Base-by-base conservation (phyloP, 139 green algal species). In the Chlorella sp. region DNA sequence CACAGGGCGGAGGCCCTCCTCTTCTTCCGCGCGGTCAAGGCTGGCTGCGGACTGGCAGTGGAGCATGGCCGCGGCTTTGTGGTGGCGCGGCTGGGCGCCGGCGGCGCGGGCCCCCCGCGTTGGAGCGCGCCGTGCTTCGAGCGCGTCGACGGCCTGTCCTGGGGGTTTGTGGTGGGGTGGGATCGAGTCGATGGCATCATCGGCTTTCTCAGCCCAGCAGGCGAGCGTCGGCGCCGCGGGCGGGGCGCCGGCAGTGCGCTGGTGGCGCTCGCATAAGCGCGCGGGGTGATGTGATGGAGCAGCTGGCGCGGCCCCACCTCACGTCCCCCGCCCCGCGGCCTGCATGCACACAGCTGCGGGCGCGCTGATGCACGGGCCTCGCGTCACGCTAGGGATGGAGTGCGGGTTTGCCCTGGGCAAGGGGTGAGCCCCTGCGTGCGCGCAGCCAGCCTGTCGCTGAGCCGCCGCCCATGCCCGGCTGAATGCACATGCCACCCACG, bases 231-330 rank as follows among this genome's bases (percentile, higher is more conserved):
- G n/a, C n/a, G 25, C 51, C 31, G 21, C 51, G 7, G 8, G 3
- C 9, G 8, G 48, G 48, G 48, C 7, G 27, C 19, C 48, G 3
- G 48, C 4, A 21, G 6, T 56, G 21, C 51, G 6, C 51, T 59
- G 21, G 25, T 5, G 25, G 2, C 31, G 51, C 51, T 33, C 42
- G 8, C 7, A 56, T n/a, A 53, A 56, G n/a, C 40, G 40, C 62
- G n/a, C n/a, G n/a, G n/a, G 64, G 55, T 5, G 64, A 29, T 8
- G 64, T 42, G 27, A 21, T 69, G 62, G 38, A 69, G 62, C 62
- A 40, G 27, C 27, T 69, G 19, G 62, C 36, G 33, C 41, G 62
- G 7, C 40, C 40, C 38, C 25, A 31, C 38, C 31, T 40, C 7
- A 4, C 50, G 21, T 25, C 62, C 11, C 38, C 33, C 12, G 62